phyloP scores from a whole-genome alignment of 2,329 filamentous ascomycete species.

The Didymosphaeria variabile region DNA sequence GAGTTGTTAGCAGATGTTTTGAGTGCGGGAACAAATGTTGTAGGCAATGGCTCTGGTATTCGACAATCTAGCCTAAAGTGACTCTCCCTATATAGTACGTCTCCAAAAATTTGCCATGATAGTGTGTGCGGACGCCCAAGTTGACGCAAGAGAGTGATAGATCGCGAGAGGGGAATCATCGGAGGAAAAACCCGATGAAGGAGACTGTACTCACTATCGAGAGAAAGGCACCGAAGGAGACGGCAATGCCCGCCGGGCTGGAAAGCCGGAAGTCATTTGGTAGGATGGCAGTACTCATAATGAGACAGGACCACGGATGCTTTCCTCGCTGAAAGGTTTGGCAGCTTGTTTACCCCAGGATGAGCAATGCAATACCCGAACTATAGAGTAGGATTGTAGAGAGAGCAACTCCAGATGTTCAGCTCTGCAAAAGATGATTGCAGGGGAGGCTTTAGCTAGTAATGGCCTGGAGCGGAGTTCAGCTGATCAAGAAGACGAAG shows the following conservation, averaged over 20 bases:
- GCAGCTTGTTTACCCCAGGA: background rate
- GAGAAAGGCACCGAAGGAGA: constrained; percentile 22
- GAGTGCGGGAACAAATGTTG: too few relatives aligned
- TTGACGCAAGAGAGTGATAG: background rate
- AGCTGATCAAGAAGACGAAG: background rate
- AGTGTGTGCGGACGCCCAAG: too few relatives aligned
- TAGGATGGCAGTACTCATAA: background rate
- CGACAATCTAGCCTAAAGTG: too few relatives aligned
- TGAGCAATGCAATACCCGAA: background rate
- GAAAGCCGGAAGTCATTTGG: constrained; percentile 20
- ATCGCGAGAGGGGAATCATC: background rate
- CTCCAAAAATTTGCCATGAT: too few relatives aligned
- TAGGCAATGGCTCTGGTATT: too few relatives aligned
- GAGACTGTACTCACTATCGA: constrained; percentile 20
- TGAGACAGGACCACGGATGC: background rate
- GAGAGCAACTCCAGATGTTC: too few relatives aligned
- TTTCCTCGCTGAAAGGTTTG: background rate
- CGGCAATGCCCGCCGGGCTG: constrained; percentile 22
- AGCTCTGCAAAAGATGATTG: too few relatives aligned
- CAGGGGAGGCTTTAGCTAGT: too few relatives aligned
- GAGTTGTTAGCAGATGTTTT: background rate
- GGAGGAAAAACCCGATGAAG: background rate
- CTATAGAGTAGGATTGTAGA: background rate
- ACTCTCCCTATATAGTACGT: too few relatives aligned
- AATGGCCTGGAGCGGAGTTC: background rate